Evolutionary conservation across 768 basidiomycete genomes (phyloP).

Genomic region (Mycena filopes): DNA sequence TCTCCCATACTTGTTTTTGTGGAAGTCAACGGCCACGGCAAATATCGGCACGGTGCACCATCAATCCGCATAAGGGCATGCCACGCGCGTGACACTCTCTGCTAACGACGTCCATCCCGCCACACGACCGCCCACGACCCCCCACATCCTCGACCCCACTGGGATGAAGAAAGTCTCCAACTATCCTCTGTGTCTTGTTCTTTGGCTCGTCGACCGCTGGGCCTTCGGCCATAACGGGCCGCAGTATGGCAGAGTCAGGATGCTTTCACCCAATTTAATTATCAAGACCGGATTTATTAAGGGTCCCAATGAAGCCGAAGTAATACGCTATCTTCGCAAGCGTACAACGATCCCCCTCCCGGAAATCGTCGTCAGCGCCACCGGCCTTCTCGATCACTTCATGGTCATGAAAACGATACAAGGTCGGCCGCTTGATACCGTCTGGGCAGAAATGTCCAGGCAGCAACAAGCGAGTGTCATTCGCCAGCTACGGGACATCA

Average conservation of each 20-base stretch:
- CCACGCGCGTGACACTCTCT: too few relatives aligned
- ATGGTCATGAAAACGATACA: constrained; percentile 8
- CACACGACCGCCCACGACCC: too few relatives aligned
- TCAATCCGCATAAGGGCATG: too few relatives aligned
- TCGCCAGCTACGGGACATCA: background rate
- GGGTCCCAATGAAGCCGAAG: constrained; percentile 1
- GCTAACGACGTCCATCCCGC: too few relatives aligned
- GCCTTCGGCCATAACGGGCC: background rate
- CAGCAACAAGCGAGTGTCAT: background rate
- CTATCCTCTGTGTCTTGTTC: background rate
- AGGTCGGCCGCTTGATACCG: background rate
- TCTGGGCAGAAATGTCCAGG: background rate
- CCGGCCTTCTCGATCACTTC: background rate
- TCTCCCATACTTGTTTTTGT: too few relatives aligned
- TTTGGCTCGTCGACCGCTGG: constrained; percentile 1
- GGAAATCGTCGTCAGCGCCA: background rate
- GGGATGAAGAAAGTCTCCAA: background rate
- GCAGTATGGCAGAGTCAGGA: background rate
- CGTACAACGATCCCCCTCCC: constrained; percentile 5
- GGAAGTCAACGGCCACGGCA: too few relatives aligned
- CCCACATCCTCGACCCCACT: too few relatives aligned
- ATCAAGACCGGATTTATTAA: background rate
- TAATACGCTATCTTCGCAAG: constrained; percentile 3
- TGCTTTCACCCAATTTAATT: background rate
- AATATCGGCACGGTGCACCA: too few relatives aligned